Base-by-base conservation (phyloP, 306 rosid genomes). In the Dalbergia cultrata region DNA sequence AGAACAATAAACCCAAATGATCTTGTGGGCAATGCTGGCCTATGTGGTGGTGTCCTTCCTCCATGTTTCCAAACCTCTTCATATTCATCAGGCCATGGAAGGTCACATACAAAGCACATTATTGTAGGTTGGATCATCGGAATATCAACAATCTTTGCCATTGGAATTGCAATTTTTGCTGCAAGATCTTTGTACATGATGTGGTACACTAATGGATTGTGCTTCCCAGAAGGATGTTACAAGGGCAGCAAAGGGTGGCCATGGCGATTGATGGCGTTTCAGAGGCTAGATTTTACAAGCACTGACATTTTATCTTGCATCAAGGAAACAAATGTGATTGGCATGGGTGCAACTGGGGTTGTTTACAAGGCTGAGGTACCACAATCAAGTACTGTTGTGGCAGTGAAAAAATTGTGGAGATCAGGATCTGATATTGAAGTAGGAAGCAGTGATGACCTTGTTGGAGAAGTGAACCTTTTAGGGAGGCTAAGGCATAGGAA, bases 401-500 rank as follows among this genome's bases (percentile, higher is more conserved):
- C 99, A 7, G 96, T 95, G 5, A 95, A 95, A 37, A 95, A 91
- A 87, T 61, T 95, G 70, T 95, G 98, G 98, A 89, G 90, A 78
- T 85, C 96, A 39, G 92, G 85, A 61, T 74, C 86, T 33, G 97
- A 94, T 68, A 82, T 86, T 52, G 98, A 92, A 86, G 84, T 83
- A 0, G 96, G 97, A 87, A 86, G 84, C 79, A 80, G 94, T 61
- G 88, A 92, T 19, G 94, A 88, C 82, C 93, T 95, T 18, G 92
- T 90, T 60, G 97, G 98, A 83, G 98, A 95, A 85, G 98, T 95
- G 87, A 90, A 95, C 79, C 81, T 95, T 49, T 54, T 95, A 81
- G 99, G 98, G 37, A 93, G 93, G 84, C 82, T 95, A 68, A 90
- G 98, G 86, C 99, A 95, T 80, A 85, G 98, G 72, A 95, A 95